Evolutionary conservation across 495 filamentous ascomycete species (phyloP).

Genomic region (Penicillium egyptiacum): DNA sequence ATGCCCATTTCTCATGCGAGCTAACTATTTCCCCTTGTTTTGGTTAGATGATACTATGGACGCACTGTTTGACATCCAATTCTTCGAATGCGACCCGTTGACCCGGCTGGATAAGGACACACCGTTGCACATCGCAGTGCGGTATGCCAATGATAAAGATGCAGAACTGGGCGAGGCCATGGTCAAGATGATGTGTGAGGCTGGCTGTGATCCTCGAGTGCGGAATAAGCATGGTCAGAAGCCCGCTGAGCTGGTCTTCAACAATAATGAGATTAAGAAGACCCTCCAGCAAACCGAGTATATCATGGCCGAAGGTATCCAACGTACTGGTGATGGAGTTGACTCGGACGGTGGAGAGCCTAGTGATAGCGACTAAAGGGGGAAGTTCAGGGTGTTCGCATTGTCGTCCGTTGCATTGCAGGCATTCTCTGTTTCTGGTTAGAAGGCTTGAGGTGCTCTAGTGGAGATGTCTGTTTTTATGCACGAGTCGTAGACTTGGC

Average conservation of each 20-base stretch:
- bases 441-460: not conserved
- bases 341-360: constrained; percentile 38
- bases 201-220: constrained; percentile 72
- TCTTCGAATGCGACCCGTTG: constrained; percentile 89
- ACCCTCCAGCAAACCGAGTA: constrained; percentile 79
- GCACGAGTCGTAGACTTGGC: constrained; percentile 3
- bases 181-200: constrained; percentile 89
- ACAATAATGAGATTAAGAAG: constrained; percentile 65
- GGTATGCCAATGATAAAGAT: constrained; percentile 74
- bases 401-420: not conserved
- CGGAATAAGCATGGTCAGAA: constrained; percentile 50
- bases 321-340: constrained; percentile 26
- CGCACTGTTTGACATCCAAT: constrained; percentile 86
- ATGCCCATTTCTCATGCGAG: not conserved
- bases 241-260: constrained; percentile 41
- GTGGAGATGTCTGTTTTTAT: not conserved
- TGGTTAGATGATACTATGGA: constrained; percentile 82
- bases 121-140: constrained; percentile 83
- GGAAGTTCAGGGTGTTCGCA: not conserved
- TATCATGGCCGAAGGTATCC: constrained; percentile 48
- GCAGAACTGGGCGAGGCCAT: constrained; percentile 64
- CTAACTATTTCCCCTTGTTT: not conserved
- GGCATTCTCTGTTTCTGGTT: not conserved
- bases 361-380: constrained; percentile 45
- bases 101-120: constrained; percentile 83